A percentile compares a stretch with the other conserved stretches of the same genome.
phyloP scores from a whole-genome alignment of 179 eudicot species.

The Gypsophila paniculata region DNA sequence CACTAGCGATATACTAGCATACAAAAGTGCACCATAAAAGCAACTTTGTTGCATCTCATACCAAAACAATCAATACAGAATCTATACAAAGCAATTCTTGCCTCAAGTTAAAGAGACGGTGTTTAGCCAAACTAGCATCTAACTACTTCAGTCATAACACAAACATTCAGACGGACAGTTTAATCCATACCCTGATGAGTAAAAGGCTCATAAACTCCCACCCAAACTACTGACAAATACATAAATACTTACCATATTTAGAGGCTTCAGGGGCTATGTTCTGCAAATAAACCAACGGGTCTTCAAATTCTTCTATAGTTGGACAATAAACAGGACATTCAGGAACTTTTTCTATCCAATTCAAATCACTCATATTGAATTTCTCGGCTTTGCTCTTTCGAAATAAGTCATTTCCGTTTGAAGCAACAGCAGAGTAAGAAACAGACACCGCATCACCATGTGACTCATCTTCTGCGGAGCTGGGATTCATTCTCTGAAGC shows the following conservation, averaged over 20 bases:
- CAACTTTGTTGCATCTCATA: too few relatives aligned
- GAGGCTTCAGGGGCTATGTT: constrained; percentile 92
- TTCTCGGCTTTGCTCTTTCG: constrained; percentile 51
- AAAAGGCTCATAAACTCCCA: neutral
- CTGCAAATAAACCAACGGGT: constrained; percentile 83
- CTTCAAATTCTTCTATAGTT: constrained; percentile 81
- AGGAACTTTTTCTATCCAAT: constrained; percentile 68
- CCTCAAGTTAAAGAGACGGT: neutral
- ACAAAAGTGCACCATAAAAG: too few relatives aligned
- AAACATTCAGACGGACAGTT: neutral
- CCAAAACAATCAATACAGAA: too few relatives aligned
- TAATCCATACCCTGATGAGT: neutral
- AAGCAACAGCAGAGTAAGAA: constrained; percentile 33
- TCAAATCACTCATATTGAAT: constrained; percentile 50
- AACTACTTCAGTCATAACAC: neutral
- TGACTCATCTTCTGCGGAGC: constrained; percentile 38
- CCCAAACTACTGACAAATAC: neutral
- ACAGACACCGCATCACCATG: constrained; percentile 31
- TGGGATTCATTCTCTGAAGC: constrained; percentile 60
- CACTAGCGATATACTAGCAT: neutral
- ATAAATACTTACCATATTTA: constrained; percentile 55
- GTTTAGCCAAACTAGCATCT: too few relatives aligned
- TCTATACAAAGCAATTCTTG: neutral
- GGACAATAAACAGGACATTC: constrained; percentile 83
- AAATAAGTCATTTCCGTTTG: constrained; percentile 37